Evolutionary conservation across 176 grass and related monocot genomes (phyloP), one percentile per base, ranked within the genome.

Genomic region (Luzula sylvatica): DNA sequence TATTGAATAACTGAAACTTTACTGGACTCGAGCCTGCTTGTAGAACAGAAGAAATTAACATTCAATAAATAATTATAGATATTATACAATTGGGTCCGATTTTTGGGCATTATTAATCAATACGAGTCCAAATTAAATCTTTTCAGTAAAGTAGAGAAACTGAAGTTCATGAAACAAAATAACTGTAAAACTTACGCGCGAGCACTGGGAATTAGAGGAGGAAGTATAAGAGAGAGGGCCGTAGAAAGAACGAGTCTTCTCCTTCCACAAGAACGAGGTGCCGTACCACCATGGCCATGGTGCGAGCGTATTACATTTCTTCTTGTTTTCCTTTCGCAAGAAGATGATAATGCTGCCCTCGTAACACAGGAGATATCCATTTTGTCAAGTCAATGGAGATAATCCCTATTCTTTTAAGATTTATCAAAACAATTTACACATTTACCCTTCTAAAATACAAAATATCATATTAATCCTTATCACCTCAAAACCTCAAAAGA

Each of bases 1-100:
- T 56, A 74, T 77, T 26, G 74, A 76, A 96, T 77, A 62, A 72
- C 11, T n/a, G 58, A 89, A 67, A 14, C 45, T 76, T 89, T 60
- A 56, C 72, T 46, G 50, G 40, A 26, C 27, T 79, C 81, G 46
- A 43, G 48, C 20, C 92, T 96, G 54, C 27, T 72, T 68, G 7
- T 65, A 3, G 50, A 50, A n/a, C 3, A 27, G 23, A 55, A 42
- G 63, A 46, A 76, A 23, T 18, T 8, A 58, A 46, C 14, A 25
- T 20, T 23, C 49, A 28, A 53, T 2, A 49, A 32, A 15, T 46
- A 47, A 28, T 28, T 27, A 30, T 59, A 6, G 13, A 22, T 20
- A 56, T 41, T 38, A 64, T 55, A 72, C 41, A 51, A 60, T n/a
- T 41, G 54, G 66, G 47, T 55, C 18, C 46, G 61, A 18, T 25